These are phyloP conservation scores for Debaryomyces maramus DNA, from an alignment of 805 yeast genomes.

Conservation along the genomic window DNA sequence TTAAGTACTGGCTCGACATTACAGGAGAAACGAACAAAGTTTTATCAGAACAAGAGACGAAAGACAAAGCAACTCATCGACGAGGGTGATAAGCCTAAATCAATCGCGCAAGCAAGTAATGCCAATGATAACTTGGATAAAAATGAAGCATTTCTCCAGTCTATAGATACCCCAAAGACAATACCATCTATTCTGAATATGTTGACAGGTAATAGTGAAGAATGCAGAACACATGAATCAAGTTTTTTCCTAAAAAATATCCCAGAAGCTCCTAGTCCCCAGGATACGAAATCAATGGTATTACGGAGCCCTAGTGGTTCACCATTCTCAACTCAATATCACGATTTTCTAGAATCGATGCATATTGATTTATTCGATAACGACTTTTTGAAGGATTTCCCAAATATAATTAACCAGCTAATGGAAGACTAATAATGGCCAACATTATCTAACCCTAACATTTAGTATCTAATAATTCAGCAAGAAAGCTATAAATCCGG, in stretches of 20 bases:
- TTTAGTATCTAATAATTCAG: too few species aligned
- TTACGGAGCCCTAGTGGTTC: neutral
- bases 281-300: neutral
- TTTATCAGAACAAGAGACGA: neutral
- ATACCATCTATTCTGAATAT: slow-evolving; percentile 10
- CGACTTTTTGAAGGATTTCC: slow-evolving; percentile 27
- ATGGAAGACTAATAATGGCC: neutral
- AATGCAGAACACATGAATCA: neutral
- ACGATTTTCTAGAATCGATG: slow-evolving; percentile 25
- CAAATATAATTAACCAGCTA: slow-evolving; percentile 15
- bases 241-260: neutral
- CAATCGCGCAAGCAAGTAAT: neutral
- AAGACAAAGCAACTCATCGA: neutral
- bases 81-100: neutral
- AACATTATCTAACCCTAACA: too few species aligned
- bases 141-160: neutral
- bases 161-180: neutral
- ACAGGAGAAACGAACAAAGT: neutral
- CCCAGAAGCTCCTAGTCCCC: neutral
- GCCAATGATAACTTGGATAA: neutral
- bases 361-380: slow-evolving; percentile 28
- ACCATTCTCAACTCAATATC: slow-evolving; percentile 14
- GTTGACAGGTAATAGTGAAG: slow-evolving; percentile 1
- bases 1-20: slow-evolving; percentile 4
- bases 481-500: too few species aligned